These are phyloP conservation scores for Porogramme epimiltina DNA, from an alignment of 1,284 basidiomycete genomes.

Conservation along the genomic window DNA sequence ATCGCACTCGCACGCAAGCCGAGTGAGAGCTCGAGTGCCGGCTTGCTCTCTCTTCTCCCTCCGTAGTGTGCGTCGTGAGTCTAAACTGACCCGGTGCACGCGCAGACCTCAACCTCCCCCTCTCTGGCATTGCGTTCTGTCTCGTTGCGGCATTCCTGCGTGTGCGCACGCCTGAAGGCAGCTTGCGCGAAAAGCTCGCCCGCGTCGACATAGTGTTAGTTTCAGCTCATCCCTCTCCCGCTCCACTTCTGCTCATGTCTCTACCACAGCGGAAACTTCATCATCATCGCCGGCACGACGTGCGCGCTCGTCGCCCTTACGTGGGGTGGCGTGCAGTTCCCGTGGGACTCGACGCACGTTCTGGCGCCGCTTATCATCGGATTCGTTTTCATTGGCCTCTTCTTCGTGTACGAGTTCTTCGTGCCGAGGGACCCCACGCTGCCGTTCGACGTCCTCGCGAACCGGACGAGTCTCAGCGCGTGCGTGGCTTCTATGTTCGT, in stretches of 20 bases:
- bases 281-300: slow-evolving; percentile 16
- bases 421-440: slow-evolving; percentile 16
- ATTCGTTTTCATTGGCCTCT: slow-evolving; percentile 2
- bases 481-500: slow-evolving; percentile 1
- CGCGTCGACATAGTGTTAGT: slow-evolving; percentile 15
- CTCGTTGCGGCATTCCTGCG: slow-evolving; percentile 2
- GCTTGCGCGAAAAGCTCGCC: neutral
- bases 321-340: slow-evolving; percentile 19
- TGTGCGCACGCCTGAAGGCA: slow-evolving; percentile 1
- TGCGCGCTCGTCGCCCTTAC: slow-evolving; percentile 16
- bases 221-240: slow-evolving; percentile 15
- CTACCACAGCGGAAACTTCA: slow-evolving; percentile 14
- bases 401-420: slow-evolving; percentile 16
- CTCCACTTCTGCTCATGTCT: slow-evolving; percentile 10
- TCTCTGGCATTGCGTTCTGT: slow-evolving; percentile 6
- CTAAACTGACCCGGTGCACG: no score
- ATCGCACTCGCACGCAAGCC: no score
- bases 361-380: slow-evolving; percentile 24
- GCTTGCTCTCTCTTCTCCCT: neutral
- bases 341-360: slow-evolving; percentile 20
- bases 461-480: slow-evolving; percentile 33
- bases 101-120: slow-evolving; percentile 12
- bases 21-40: neutral
- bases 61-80: slow-evolving; percentile 11
- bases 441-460: slow-evolving; percentile 30